phyloP scores from a whole-genome alignment of 345 rosid genomes.

The Leavenworthia alabamica region DNA sequence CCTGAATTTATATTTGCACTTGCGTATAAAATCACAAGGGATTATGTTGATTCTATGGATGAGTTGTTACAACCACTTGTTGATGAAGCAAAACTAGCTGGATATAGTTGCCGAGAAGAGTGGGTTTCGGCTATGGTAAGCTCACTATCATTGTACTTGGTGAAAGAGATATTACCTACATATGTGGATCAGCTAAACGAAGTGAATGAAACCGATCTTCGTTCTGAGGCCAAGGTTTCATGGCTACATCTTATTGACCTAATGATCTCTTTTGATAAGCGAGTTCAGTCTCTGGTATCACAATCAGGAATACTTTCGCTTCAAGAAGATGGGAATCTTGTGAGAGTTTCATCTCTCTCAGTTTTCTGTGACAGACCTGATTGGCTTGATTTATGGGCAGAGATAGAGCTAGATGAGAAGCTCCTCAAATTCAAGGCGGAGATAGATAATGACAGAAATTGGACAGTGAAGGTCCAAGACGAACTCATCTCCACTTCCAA shows the following conservation, averaged over 20 bases:
- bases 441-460: slow-evolving; percentile 55
- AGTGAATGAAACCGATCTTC: slow-evolving; percentile 34
- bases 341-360: slow-evolving; percentile 69
- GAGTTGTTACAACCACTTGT: slow-evolving; percentile 90
- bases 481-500: slow-evolving; percentile 50
- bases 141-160: slow-evolving; percentile 62
- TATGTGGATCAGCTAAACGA: slow-evolving; percentile 58
- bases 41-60: slow-evolving; percentile 84
- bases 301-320: slow-evolving; percentile 78
- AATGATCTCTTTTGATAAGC: slow-evolving; percentile 83
- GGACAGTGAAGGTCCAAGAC: slow-evolving; percentile 65
- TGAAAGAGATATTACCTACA: slow-evolving; percentile 63
- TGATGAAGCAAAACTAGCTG: slow-evolving; percentile 77
- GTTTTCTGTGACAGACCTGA: slow-evolving; percentile 85
- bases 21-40: slow-evolving; percentile 73
- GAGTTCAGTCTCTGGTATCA: slow-evolving; percentile 59
- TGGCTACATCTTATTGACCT: slow-evolving; percentile 89
- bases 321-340: slow-evolving; percentile 58
- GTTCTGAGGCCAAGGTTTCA: slow-evolving; percentile 53
- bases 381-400: slow-evolving; percentile 93
- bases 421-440: slow-evolving; percentile 56
- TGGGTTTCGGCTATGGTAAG: slow-evolving; percentile 95
- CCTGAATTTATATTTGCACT: slow-evolving; percentile 88
- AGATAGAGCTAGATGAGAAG: slow-evolving; percentile 60
- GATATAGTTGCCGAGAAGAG: slow-evolving; percentile 95